Evolutionary conservation across 2,329 filamentous ascomycete genomes (phyloP).

Genomic region (Pseudocercospora fijiensis): DNA sequence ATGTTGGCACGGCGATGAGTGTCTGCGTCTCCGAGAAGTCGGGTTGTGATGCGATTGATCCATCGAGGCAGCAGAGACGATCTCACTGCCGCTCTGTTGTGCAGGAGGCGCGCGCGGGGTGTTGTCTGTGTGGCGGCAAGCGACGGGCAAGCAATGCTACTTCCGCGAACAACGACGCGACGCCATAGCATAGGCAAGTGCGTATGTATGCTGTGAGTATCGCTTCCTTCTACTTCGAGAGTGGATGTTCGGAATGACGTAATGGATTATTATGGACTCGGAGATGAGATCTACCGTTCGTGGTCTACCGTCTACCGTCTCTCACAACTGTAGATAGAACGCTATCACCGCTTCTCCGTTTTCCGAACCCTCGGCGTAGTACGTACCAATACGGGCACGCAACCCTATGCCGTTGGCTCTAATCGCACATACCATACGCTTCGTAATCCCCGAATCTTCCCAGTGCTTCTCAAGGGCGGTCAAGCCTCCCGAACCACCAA

Average conservation of each 20-base stretch:
- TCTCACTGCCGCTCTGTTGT: not conserved
- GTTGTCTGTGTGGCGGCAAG: not conserved
- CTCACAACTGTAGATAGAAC: too few relatives aligned
- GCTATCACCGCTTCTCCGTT: not conserved
- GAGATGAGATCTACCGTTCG: not conserved
- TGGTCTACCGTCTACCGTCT: not conserved
- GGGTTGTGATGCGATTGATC: not conserved
- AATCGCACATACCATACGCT: not conserved
- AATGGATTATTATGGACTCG: too few relatives aligned
- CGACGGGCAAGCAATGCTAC: not conserved
- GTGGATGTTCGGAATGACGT: not conserved
- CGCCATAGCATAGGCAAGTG: not conserved
- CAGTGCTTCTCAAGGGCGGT: not conserved
- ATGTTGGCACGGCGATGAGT: not conserved
- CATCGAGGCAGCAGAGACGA: not conserved
- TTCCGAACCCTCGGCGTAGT: not conserved
- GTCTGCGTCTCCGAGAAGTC: not conserved
- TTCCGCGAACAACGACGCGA: not conserved
- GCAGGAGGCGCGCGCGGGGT: not conserved
- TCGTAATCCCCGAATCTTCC: not conserved
- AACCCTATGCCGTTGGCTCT: not conserved
- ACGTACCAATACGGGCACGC: not conserved
- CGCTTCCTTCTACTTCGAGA: too few relatives aligned
- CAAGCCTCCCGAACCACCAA: not conserved
- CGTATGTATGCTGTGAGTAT: not conserved